Evolutionary conservation across 2,329 filamentous ascomycete genomes (phyloP).

Genomic region (Gremmenia infestans): DNA sequence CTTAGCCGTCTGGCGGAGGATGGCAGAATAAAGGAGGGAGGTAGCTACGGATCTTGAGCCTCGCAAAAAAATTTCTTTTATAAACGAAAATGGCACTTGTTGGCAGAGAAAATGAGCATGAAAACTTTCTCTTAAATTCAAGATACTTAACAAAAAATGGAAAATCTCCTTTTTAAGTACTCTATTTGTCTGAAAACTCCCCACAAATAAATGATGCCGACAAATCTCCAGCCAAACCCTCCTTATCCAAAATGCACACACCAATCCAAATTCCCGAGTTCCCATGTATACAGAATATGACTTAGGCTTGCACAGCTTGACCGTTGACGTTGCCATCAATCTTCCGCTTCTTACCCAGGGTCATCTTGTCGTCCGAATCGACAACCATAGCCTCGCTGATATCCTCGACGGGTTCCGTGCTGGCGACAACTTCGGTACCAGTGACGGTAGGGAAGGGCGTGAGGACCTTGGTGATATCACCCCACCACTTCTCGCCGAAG

Average conservation of each 20-base stretch:
- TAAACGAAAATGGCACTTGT: too few relatives aligned
- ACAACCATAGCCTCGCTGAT: slow-evolving; percentile 27
- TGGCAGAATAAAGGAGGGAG: too few relatives aligned
- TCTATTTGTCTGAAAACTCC: neutral
- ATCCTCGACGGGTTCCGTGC: slow-evolving; percentile 26
- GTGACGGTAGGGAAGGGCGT: slow-evolving; percentile 62
- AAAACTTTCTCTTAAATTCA: too few relatives aligned
- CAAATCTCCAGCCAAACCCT: neutral
- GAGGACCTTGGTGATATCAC: slow-evolving; percentile 63
- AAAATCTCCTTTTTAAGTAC: neutral
- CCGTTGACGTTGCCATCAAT: slow-evolving; percentile 11
- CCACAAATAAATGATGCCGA: neutral
- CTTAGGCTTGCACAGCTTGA: slow-evolving; percentile 6
- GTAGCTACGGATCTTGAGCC: too few relatives aligned
- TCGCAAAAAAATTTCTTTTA: too few relatives aligned
- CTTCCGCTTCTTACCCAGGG: slow-evolving; percentile 27
- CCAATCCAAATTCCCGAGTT: neutral
- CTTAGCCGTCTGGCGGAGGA: too few relatives aligned
- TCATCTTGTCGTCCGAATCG: slow-evolving; percentile 24
- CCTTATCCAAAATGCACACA: neutral
- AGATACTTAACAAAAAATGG: too few relatives aligned
- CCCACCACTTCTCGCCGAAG: slow-evolving; percentile 68
- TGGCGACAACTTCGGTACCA: slow-evolving; percentile 48
- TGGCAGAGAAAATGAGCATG: too few relatives aligned
- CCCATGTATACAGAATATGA: neutral